These are phyloP conservation scores for Neurospora sp. DNA, from an alignment of 495 filamentous ascomycete species.

Conservation along the genomic window DNA sequence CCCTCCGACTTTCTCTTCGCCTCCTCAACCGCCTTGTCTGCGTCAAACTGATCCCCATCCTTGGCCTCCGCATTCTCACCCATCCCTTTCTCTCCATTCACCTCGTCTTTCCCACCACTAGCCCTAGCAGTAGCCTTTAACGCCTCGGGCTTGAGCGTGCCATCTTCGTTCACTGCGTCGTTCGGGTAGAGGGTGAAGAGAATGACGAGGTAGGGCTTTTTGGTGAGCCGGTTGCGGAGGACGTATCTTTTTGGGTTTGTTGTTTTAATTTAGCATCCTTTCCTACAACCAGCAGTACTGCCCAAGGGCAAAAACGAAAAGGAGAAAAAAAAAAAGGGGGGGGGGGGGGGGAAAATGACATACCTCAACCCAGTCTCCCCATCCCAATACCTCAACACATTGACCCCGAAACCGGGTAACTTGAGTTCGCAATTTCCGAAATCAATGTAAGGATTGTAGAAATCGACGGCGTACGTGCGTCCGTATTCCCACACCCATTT, in stretches of 20 bases:
- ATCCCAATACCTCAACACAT: slow-evolving; percentile 73
- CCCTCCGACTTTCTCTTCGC: slow-evolving; percentile 12
- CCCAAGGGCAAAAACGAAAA: background rate
- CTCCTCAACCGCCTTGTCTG: slow-evolving; percentile 19
- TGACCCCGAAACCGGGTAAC: slow-evolving; percentile 68
- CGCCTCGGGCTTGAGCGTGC: slow-evolving; percentile 38
- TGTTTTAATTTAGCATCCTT: too few species aligned
- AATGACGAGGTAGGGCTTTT: slow-evolving; percentile 66
- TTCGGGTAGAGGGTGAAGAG: slow-evolving; percentile 62
- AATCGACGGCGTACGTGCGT: slow-evolving; percentile 61
- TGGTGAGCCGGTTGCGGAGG: slow-evolving; percentile 63
- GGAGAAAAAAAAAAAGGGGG: background rate
- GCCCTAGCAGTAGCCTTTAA: slow-evolving; percentile 9
- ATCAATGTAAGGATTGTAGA: slow-evolving; percentile 87
- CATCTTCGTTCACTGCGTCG: slow-evolving; percentile 50
- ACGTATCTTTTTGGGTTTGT: slow-evolving; percentile 49
- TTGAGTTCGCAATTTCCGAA: slow-evolving; percentile 71
- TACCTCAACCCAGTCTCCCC: slow-evolving; percentile 47
- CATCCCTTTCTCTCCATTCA: too few species aligned
- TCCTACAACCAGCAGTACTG: too few species aligned
- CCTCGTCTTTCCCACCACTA: slow-evolving; percentile 2
- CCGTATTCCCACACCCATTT: slow-evolving; percentile 40
- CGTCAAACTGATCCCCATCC: slow-evolving; percentile 9
- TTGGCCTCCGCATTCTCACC: background rate
- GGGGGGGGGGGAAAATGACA: slow-evolving; percentile 5